A percentile compares a stretch with the other conserved stretches of the same genome.
These are phyloP conservation scores for Mycena indigotica DNA, from an alignment of 768 basidiomycete species.

Conservation along the genomic window DNA sequence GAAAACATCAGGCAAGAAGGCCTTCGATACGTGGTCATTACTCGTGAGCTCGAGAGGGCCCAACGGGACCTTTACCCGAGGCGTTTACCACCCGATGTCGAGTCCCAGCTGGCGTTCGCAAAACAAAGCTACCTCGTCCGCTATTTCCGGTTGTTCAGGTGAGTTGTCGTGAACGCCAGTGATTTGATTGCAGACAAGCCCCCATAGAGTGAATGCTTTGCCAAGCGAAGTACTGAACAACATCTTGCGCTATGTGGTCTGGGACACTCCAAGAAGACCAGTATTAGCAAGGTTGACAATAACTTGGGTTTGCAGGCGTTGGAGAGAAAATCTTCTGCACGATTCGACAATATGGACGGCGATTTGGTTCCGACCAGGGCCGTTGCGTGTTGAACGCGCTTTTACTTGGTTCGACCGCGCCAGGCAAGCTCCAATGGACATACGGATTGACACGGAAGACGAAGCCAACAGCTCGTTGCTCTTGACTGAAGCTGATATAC, in stretches of 20 bases:
- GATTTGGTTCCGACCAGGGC: slow-evolving; percentile 60
- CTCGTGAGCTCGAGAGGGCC: slow-evolving; percentile 15
- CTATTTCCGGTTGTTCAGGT: slow-evolving; percentile 22
- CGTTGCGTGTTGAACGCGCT: slow-evolving; percentile 50
- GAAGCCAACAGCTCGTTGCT: slow-evolving; percentile 32
- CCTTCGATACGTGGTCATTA: slow-evolving; percentile 20
- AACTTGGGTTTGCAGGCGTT: slow-evolving; percentile 60
- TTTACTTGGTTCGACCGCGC: slow-evolving; percentile 61
- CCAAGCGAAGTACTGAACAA: slow-evolving; percentile 67
- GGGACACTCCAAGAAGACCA: slow-evolving; percentile 41
- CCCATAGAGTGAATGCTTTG: slow-evolving; percentile 52
- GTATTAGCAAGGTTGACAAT: slow-evolving; percentile 47
- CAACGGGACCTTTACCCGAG: slow-evolving; percentile 23
- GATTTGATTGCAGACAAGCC: slow-evolving; percentile 31
- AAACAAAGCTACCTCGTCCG: slow-evolving; percentile 16
- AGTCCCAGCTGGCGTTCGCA: slow-evolving; percentile 25
- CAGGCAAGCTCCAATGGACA: slow-evolving; percentile 54
- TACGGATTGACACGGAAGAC: slow-evolving; percentile 53
- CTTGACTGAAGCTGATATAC: slow-evolving; percentile 42
- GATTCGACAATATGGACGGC: slow-evolving; percentile 65
- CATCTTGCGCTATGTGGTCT: slow-evolving; percentile 63
- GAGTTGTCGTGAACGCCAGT: background rate
- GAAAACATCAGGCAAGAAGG: slow-evolving; percentile 13
- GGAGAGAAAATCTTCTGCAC: slow-evolving; percentile 51
- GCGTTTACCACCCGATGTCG: slow-evolving; percentile 13